These are phyloP conservation scores for Myrica gale DNA, from an alignment of 306 rosid genomes.

Conservation along the genomic window DNA sequence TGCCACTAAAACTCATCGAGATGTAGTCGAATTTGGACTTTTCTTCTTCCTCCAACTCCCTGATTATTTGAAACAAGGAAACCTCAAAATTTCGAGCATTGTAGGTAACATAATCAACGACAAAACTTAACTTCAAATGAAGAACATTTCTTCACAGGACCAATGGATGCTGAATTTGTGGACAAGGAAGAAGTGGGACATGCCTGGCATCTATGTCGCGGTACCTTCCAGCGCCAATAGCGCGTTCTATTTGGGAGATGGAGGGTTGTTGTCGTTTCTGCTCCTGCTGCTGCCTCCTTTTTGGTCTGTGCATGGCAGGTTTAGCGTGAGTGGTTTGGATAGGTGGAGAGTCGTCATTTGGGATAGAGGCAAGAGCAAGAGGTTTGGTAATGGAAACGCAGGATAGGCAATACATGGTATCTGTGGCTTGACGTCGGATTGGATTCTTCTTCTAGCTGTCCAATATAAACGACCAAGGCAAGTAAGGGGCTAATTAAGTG, in stretches of 20 bases:
- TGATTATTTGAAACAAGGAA: constrained; percentile 4
- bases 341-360: constrained; percentile 36
- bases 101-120: background rate
- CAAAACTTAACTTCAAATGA: background rate
- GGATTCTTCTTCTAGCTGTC: background rate
- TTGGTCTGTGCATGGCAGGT: constrained; percentile 6
- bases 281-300: constrained; percentile 19
- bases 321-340: constrained; percentile 28
- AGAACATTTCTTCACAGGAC: background rate
- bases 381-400: constrained; percentile 33
- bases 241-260: constrained; percentile 62
- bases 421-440: background rate
- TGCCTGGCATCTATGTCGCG: constrained; percentile 64
- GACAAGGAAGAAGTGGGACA: background rate
- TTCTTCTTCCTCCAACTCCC: constrained; percentile 49
- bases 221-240: constrained; percentile 80
- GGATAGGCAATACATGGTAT: constrained; percentile 49
- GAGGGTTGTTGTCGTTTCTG: constrained; percentile 45
- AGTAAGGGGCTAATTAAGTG: background rate
- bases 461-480: background rate
- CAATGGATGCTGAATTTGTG: background rate
- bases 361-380: constrained; percentile 34
- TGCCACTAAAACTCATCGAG: constrained; percentile 41
- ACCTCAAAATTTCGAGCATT: constrained; percentile 3
- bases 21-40: constrained; percentile 51